Base-by-base conservation (phyloP, 2,329 filamentous ascomycete species). In the Ploettnerulaceae sp. region DNA sequence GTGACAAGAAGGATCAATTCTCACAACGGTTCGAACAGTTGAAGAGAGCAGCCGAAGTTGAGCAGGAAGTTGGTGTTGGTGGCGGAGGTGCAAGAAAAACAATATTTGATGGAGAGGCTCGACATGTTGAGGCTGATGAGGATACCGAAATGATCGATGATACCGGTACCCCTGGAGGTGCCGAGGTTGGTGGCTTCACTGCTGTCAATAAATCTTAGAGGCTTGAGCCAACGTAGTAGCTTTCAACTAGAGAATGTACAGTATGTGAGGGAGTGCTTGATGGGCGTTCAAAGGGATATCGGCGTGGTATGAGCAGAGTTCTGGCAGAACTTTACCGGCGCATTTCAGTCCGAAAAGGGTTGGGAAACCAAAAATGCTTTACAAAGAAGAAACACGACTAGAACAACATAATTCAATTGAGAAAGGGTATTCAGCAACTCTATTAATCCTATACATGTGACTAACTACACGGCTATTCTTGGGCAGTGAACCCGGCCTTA, bases 111-210 rank as follows among this genome's bases (percentile, higher is more conserved):
- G 55, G 34, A 20, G 54, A 52, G 26, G 39, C 17, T 33, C 49
- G 54, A 28, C 52, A 57, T 20, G 51, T 48, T 14, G 56, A 51
- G 12, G 52, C 48, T n/a, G 59, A 63, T 36, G 58, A 60, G 20
- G 63, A 64, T 49, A 55, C 60, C 7, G 61, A 63, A 29, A 63
- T 63, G 40, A 64, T 61, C 45, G 66, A 67, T 42, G 52, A 52
- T 21, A 43, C 40, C 32, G 47, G 45, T 11, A 50, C 47, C n/a
- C 42, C 53, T 28, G 39, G 32, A 17, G 40, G 34, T 14, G 45
- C 25, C 15, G 46, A 35, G 8, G 48, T 22, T 34, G 49, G 54
- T 35, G 61, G 61, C 8, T 63, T 64, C 40, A 63, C 61, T 12
- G 56, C 61, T 21, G 58, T 64, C 33, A 64, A 64, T 39, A 50